Base-by-base conservation (phyloP, 345 rosid genomes). In the Corchorus capsularis region DNA sequence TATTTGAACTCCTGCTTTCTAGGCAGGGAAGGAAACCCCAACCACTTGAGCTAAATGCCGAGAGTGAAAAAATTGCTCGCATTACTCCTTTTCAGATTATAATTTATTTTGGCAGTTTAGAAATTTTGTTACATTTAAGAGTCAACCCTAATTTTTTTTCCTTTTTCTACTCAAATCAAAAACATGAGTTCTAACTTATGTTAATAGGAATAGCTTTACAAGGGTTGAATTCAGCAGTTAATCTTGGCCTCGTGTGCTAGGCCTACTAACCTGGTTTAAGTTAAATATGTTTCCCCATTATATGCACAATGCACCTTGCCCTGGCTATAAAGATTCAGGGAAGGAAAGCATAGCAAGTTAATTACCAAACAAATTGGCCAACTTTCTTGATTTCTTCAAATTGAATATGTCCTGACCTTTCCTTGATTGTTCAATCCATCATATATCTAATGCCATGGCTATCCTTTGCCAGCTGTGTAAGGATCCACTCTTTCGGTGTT, bases 301-400 rank as follows among this genome's bases (percentile, higher is more conserved):
- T 47, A 22, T 68, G 56, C 20, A 54, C n/a, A n/a, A n/a, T n/a
- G n/a, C n/a, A n/a, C n/a, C 13, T 67, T 67, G 39, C 56, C 57
- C 41, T 49, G 57, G 22, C 20, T 15, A 68, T 19, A 66, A 66
- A 3, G 32, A 66, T 66, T 66, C 70, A 45, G 70, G 8, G 35
- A 53, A 19, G 9, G 70, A 19, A 43, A 16, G 34, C 50, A 19
- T 43, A 43, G 34, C 34, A 65, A 50, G 52, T 43, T 8, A 19
- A 6, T 43, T 45, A 59, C 35, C 2, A 0, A 59, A 11, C 35
- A 22, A 59, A 22, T 59, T 22, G 6, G 6, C 3, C 63, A 10
- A 14, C 35, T 4, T 27, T 4, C 15, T 4, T 50, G 55, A 19
- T 35, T 59, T 35, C 8, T 22, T 59, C 22, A 22, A 17, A 59